Evolutionary conservation across 2,329 filamentous ascomycete genomes (phyloP), one percentile per base, ranked within the genome.

Genomic region (Calonectria naviculata): DNA sequence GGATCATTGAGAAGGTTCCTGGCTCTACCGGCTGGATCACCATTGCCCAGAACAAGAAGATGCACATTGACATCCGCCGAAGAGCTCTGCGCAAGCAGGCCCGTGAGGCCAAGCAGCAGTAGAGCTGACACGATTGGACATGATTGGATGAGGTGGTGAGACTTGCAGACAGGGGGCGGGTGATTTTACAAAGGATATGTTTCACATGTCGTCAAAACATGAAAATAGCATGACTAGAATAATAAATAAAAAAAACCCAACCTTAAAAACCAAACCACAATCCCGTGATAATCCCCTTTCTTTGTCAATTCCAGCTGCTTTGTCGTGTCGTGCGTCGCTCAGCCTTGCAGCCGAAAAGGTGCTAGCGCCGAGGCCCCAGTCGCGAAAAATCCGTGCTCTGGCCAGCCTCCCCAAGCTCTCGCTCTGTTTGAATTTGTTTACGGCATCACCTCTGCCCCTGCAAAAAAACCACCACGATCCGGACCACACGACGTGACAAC

Each of bases 1-100:
- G 94, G 93, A 90, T 91, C 68, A 86, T 98, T 41, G 89, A 91
- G 82, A 90, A 85, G 74, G 86, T 89, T 0, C 79, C 88, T 36
- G 89, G 89, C 7, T 83, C 85, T 26, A 88, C 86, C 62, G 86
- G 85, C 78, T 80, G 81, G 17, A 56, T 88, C 26, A 85, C 83
- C 13, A 85, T 90, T 46, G 83, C 80, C 76, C 83, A 86, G 78
- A 91, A 90, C 81, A 84, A 87, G 74, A 87, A 85, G 75, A 95
- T 97, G 92, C 95, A 98, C 81, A 86, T 93, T 79, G 91, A 92
- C 70, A 98, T 98, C 73, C 91, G 95, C 77, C 93, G 89, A 82
- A 89, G 95, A 67, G 95, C 95, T 46, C 85, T 98, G 80, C 92
- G 89, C 81, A 98, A 98, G 89, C 92, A 91, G 5, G 94, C 94